Base-by-base conservation (phyloP, 2,329 filamentous ascomycete species). In the Fonsecaea pedrosoi region DNA sequence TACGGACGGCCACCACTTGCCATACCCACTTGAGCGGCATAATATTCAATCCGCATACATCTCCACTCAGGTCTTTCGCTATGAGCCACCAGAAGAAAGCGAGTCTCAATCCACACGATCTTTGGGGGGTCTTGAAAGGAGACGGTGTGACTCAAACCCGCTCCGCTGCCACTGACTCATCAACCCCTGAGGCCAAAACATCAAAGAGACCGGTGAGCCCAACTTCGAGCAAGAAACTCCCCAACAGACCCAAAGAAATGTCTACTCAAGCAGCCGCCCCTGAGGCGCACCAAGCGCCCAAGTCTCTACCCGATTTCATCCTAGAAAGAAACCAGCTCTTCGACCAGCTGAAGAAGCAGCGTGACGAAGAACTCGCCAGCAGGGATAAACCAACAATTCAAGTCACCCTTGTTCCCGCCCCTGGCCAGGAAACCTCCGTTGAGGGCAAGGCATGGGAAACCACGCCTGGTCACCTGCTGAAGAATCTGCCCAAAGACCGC, bases 371-470 rank as follows among this genome's bases (percentile, higher is more conserved):
- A 77, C 81, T 92, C 70, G 84, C 86, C 62, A 79, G 83, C 71
- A 80, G 78, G 69, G 77, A 78, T 25, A 81, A 81, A 65, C 73
- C 78, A 15, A 77, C 81, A 53, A 83, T 84, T 72, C 81, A 78
- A 45, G 84, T 88, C 72, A 79, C 78, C 61, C 75, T 83, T 59
- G 78, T 80, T 61, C 75, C 81, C 59, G 80, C 78, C 32, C 73
- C 80, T 61, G 79, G 79, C 50, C 78, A 78, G 61, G 76, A 77
- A 34, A 75, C 77, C 64, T 74, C 76, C 7, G 72, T 83, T 62
- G 73, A 78, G 58, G 95, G 91, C 70, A 94, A 90, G 72, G 89
- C 93, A 58, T 98, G 91, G 90, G 92, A 96, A 82, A 97, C 93
- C 72, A 96, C 93, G 15, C 95, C 95, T 5, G 90, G 74, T 89